phyloP scores from a whole-genome alignment of 2,329 filamentous ascomycete genomes.

The Aspergillus ruber region DNA sequence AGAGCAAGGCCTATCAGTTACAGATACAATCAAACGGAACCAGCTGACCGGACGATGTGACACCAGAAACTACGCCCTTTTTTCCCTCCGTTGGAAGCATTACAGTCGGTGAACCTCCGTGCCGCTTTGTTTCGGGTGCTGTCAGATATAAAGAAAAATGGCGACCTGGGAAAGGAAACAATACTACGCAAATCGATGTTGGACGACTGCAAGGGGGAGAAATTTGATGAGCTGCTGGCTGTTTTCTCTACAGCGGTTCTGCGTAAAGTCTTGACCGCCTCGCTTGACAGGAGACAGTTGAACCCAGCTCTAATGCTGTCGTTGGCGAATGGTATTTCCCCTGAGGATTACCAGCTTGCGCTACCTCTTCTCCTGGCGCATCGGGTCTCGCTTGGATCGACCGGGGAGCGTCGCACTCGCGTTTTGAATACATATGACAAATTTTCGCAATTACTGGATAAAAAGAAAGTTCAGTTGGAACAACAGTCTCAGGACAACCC shows the following conservation, averaged over 20 bases:
- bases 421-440: constrained; percentile 54
- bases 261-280: constrained; percentile 56
- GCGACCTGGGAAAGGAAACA: constrained; percentile 69
- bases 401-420: constrained; percentile 55
- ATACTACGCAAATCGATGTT: constrained; percentile 90
- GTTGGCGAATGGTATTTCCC: constrained; percentile 39
- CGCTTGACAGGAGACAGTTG: constrained; percentile 33
- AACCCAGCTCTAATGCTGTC: constrained; percentile 52
- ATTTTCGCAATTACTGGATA: constrained; percentile 58
- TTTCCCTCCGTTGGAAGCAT: constrained; percentile 82
- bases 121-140: constrained; percentile 74
- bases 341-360: constrained; percentile 39
- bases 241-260: constrained; percentile 78
- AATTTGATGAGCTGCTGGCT: constrained; percentile 78
- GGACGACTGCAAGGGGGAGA: constrained; percentile 90
- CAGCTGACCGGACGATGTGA: constrained; percentile 5
- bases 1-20: background rate
- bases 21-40: constrained; percentile 1
- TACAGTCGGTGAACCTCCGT: constrained; percentile 86
- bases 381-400: constrained; percentile 56
- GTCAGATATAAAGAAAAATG: constrained; percentile 81
- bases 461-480: constrained; percentile 55
- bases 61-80: constrained; percentile 76
- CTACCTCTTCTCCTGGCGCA: constrained; percentile 67
- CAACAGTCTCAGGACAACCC: constrained; percentile 21